Evolutionary conservation across 192 early-diverging fungal species (phyloP).

Genomic region (Diversispora eburnea): DNA sequence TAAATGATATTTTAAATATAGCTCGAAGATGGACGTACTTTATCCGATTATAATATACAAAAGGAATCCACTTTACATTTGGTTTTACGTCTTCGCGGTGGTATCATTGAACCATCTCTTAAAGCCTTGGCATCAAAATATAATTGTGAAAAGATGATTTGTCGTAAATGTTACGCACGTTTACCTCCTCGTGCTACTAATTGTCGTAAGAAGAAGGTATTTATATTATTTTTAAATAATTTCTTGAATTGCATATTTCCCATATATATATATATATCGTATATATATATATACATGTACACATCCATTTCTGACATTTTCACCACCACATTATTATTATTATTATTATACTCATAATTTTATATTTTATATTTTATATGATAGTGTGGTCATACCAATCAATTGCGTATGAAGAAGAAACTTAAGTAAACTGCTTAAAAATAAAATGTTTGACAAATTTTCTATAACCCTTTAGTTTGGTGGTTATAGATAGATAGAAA

Average conservation of each 20-base stretch:
- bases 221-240: not conserved
- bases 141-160: conserved; percentile 99
- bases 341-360: not conserved
- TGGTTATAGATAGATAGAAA: too few relatives aligned
- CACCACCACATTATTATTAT: not conserved
- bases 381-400: conserved; percentile 95
- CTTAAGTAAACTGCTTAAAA: conserved; percentile 66
- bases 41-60: conserved; percentile 99
- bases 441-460: not conserved
- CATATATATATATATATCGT: too few relatives aligned
- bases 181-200: conserved; percentile 99
- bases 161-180: conserved; percentile 99
- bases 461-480: too few relatives aligned
- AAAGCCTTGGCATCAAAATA: conserved; percentile 98
- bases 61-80: conserved; percentile 99
- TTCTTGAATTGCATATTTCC: too few relatives aligned
- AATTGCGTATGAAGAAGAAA: conserved; percentile 99
- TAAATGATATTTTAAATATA: conserved; percentile 33
- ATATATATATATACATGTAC: not conserved
- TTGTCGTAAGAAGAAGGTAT: conserved; percentile 97
- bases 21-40: conserved; percentile 96
- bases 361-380: too few relatives aligned
- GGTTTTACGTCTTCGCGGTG: conserved; percentile 94
- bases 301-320: not conserved
- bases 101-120: conserved; percentile 97